phyloP scores from a whole-genome alignment of 2,329 filamentous ascomycete genomes.

The Cercospora nicotianae region DNA sequence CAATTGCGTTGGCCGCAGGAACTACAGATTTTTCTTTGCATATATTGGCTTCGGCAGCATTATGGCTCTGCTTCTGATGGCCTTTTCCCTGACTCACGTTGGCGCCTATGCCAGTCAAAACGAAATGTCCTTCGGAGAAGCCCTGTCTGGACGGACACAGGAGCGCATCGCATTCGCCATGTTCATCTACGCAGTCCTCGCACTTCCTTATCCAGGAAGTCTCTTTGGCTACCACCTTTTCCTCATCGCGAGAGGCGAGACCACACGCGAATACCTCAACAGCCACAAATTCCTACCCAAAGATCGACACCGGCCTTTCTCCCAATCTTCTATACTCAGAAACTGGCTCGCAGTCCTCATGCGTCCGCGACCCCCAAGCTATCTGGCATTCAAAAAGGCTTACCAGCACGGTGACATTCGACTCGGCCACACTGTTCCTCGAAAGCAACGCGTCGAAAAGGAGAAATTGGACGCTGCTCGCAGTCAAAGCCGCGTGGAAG shows the following conservation, averaged over 20 bases:
- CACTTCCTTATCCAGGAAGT: conserved; percentile 75
- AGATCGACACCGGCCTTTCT: conserved; percentile 89
- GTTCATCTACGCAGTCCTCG: conserved; percentile 77
- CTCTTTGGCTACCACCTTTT: conserved; percentile 89
- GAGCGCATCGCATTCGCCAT: conserved; percentile 65
- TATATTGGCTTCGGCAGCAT: conserved; percentile 82
- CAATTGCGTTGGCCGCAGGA: conserved; percentile 93
- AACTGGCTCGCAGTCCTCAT: conserved; percentile 83
- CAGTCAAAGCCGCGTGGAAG: conserved; percentile 49
- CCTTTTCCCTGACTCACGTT: conserved; percentile 76
- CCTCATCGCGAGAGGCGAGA: conserved; percentile 86
- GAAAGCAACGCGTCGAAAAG: conserved; percentile 15
- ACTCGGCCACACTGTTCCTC: conserved; percentile 55
- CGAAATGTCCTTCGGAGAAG: conserved; percentile 63
- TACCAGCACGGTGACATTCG: conserved; percentile 83
- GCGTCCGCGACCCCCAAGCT: conserved; percentile 81
- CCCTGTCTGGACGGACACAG: conserved; percentile 48
- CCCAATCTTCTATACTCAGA: conserved; percentile 67
- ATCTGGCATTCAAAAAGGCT: conserved; percentile 77
- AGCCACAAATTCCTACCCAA: conserved; percentile 92
- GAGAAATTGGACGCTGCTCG: conserved; percentile 19
- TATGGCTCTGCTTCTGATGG: conserved; percentile 73
- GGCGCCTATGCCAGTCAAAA: conserved; percentile 68
- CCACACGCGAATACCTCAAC: conserved; percentile 92
- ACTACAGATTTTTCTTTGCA: conserved; percentile 96